phyloP scores from a whole-genome alignment of 306 rosid genomes.

The Sesbania bispinosa region DNA sequence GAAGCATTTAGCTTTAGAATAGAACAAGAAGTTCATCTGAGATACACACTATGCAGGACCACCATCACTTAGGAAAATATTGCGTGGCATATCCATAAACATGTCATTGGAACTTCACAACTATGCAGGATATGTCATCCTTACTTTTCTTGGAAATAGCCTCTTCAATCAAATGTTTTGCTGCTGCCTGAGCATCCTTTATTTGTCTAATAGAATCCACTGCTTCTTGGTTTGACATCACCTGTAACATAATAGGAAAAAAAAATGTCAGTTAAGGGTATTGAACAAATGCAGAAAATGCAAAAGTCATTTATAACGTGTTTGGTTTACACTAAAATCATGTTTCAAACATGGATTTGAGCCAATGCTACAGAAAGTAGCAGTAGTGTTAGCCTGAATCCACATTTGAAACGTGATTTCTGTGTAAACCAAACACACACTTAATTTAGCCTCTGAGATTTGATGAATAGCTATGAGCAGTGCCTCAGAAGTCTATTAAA shows the following conservation, averaged over 20 bases:
- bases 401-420: too few species aligned
- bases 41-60: background rate
- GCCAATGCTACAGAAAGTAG: too few species aligned
- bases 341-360: too few species aligned
- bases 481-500: too few species aligned
- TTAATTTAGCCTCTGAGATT: background rate
- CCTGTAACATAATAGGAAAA: conserved; percentile 26
- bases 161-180: conserved; percentile 45
- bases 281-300: background rate
- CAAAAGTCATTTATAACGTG: background rate
- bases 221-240: conserved; percentile 53
- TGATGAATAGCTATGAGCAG: too few species aligned
- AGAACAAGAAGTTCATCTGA: conserved; percentile 4
- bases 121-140: conserved; percentile 60
- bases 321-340: too few species aligned
- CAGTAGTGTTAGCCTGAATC: too few species aligned
- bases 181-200: conserved; percentile 48
- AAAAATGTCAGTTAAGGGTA: background rate
- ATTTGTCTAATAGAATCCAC: conserved; percentile 40
- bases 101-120: conserved; percentile 39
- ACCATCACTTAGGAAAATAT: background rate
- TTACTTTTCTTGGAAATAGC: conserved; percentile 51
- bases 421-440: too few species aligned
- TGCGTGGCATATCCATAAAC: background rate
- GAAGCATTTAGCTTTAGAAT: background rate